Percentiles rank a stretch among this genome's conserved stretches.
These are phyloP conservation scores for Ceratocystis eucalypticola DNA, from an alignment of 2,329 filamentous ascomycete species.

Conservation along the genomic window DNA sequence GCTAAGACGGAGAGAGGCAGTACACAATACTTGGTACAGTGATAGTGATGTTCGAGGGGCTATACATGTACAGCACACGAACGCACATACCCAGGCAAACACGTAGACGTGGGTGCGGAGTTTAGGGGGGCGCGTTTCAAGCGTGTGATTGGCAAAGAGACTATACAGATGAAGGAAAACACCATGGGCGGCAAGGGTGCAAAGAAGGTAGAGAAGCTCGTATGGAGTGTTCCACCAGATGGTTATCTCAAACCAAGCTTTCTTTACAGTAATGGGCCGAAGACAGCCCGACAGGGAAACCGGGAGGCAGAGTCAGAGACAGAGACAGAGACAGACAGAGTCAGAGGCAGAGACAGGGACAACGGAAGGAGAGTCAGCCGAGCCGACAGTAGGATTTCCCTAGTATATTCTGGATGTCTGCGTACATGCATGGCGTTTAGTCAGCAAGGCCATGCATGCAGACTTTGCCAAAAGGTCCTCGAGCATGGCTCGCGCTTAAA, in stretches of 20 bases:
- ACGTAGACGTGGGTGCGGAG: neutral
- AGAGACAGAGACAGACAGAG: neutral
- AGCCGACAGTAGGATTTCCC: neutral
- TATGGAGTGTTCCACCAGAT: neutral
- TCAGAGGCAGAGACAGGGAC: neutral
- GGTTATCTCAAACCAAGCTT: neutral
- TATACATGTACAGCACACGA: neutral
- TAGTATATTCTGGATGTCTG: neutral
- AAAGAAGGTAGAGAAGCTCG: neutral
- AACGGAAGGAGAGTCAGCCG: neutral
- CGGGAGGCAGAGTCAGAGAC: neutral
- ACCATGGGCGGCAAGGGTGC: neutral
- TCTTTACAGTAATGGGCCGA: slow-evolving; percentile 4
- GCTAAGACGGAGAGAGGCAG: neutral
- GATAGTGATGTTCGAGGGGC: neutral
- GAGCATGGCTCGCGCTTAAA: neutral
- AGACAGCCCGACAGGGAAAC: neutral
- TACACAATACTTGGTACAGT: neutral
- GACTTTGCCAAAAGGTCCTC: neutral
- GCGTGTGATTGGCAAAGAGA: neutral
- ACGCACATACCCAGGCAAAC: neutral
- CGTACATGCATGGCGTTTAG: neutral
- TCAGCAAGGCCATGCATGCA: neutral
- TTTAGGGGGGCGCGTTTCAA: neutral
- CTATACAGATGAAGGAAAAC: neutral